Conservation (phyloP, 495 filamentous ascomycete genomes). For the Neurospora tetrasperma region DNA sequence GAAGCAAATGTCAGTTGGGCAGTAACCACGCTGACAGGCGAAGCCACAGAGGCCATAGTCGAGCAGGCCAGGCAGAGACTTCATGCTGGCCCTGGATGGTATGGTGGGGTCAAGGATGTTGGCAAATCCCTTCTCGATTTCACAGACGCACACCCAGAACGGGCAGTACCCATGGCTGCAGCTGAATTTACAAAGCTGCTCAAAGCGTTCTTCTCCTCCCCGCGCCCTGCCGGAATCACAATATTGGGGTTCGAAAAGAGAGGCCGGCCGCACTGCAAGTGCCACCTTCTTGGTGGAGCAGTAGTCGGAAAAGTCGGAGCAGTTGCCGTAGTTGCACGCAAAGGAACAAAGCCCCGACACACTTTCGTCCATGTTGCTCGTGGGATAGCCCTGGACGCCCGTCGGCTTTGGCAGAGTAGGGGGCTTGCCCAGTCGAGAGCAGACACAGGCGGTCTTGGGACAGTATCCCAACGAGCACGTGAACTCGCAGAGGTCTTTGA, state of each 20-base stretch:
- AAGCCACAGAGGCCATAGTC: neutral
- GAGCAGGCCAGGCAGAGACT: neutral
- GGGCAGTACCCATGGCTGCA: neutral
- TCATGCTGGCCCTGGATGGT: neutral
- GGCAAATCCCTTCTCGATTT: neutral
- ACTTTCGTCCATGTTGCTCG: neutral
- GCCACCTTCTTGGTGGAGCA: neutral
- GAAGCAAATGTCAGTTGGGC: neutral
- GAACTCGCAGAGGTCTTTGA: neutral
- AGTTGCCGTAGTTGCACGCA: slow-evolving; percentile 1
- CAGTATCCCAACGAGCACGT: neutral
- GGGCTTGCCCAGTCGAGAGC: neutral
- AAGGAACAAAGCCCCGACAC: neutral
- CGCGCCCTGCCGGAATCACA: neutral
- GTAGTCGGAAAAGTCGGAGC: neutral
- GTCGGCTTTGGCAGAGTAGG: neutral
- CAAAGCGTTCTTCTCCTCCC: neutral
- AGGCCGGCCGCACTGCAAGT: neutral
- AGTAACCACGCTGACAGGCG: neutral
- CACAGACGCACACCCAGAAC: neutral
- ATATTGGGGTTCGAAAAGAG: slow-evolving; percentile 3
- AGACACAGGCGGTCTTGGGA: neutral
- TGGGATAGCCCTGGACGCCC: neutral
- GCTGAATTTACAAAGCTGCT: neutral
- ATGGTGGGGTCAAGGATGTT: neutral